Conservation (phyloP, 1,139 yeast genomes). For the Suhomyces anneliseae region DNA sequence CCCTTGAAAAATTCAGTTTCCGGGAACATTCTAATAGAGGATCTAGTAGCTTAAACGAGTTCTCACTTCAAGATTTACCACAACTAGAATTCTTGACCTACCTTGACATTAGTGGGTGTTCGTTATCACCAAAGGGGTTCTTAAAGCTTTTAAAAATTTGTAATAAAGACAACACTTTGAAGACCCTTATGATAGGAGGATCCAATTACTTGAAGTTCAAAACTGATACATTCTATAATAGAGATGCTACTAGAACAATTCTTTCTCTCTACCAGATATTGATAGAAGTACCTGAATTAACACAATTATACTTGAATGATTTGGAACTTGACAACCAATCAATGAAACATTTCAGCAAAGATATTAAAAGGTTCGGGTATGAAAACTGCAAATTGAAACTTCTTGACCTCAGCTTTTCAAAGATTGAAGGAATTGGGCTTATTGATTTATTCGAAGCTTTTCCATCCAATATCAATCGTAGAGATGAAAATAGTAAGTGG, state of each 20-base stretch:
- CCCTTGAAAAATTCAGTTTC: constrained; percentile 27
- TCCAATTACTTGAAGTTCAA: constrained; percentile 33
- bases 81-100: constrained; percentile 24
- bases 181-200: constrained; percentile 30
- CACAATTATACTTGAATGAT: constrained; percentile 32
- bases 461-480: constrained; percentile 6
- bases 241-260: constrained; percentile 13
- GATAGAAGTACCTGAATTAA: constrained; percentile 24
- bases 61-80: constrained; percentile 24
- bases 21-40: constrained; percentile 28
- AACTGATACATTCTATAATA: constrained; percentile 22
- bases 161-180: constrained; percentile 19
- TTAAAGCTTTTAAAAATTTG: constrained; percentile 27
- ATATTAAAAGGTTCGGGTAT: constrained; percentile 22
- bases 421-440: constrained; percentile 42
- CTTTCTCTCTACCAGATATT: constrained; percentile 26
- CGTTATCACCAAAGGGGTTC: constrained; percentile 35
- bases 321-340: constrained; percentile 40
- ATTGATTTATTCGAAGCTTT: constrained; percentile 30
- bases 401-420: constrained; percentile 38
- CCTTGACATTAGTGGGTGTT: constrained; percentile 39
- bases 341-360: constrained; percentile 31
- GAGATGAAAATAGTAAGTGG: neutral
- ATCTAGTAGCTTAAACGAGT: constrained; percentile 27
- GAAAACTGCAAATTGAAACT: constrained; percentile 19